Evolutionary conservation across 768 basidiomycete genomes (phyloP).

Genomic region (Tricholoma saponaceum): DNA sequence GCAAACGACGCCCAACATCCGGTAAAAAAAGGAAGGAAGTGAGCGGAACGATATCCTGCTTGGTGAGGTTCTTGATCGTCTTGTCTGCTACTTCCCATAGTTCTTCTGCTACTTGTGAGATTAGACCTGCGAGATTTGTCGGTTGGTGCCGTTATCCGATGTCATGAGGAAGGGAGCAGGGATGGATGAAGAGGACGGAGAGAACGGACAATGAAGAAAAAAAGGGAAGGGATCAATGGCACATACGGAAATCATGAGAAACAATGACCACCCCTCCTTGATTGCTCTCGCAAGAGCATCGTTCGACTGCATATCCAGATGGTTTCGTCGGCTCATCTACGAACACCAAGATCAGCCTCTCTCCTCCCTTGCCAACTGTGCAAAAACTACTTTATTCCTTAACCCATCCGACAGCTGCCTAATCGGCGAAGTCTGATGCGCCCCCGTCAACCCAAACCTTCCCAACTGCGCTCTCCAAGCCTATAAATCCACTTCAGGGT

Average conservation of each 20-base stretch:
- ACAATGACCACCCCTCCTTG: conserved; percentile 98
- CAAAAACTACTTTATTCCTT: conserved; percentile 95
- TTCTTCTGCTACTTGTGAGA: conserved; percentile 97
- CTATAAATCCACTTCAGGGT: conserved; percentile 88
- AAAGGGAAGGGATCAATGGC: no score
- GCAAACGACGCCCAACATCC: neutral
- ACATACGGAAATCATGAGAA: conserved; percentile 97
- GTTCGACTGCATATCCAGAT: conserved; percentile 97
- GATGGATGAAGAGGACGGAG: no score
- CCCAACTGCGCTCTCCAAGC: conserved; percentile 95
- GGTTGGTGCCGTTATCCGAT: neutral
- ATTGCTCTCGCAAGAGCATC: conserved; percentile 94
- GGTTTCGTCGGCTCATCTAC: conserved; percentile 90
- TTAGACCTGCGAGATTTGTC: conserved; percentile 58
- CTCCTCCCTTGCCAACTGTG: conserved; percentile 95
- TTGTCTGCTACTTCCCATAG: conserved; percentile 98
- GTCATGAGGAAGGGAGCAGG: no score
- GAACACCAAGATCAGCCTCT: neutral
- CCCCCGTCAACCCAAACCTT: conserved; percentile 90
- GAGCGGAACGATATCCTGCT: conserved; percentile 72
- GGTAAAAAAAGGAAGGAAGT: neutral
- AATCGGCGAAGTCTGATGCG: conserved; percentile 93
- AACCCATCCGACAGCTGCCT: conserved; percentile 93
- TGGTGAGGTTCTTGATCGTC: conserved; percentile 90
- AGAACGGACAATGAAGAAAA: neutral